These are phyloP conservation scores for Nephelium lappaceum DNA, from an alignment of 345 rosid genomes.

Conservation along the genomic window DNA sequence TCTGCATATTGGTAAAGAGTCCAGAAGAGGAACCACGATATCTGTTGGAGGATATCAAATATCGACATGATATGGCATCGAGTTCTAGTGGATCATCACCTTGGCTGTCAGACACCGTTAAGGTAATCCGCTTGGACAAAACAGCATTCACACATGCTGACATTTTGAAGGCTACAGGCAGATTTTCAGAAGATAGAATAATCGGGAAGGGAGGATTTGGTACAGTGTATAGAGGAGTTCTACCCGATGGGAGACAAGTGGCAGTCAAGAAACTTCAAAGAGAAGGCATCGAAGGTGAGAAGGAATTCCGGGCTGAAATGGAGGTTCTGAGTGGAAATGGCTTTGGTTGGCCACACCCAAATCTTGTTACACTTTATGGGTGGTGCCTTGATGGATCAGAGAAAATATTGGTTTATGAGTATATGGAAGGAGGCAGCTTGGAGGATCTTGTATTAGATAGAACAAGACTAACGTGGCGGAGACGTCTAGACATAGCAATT, in stretches of 20 bases:
- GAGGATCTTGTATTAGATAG: slow-evolving; percentile 78
- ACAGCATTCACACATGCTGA: slow-evolving; percentile 78
- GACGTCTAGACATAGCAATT: slow-evolving; percentile 60
- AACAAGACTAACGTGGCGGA: slow-evolving; percentile 59
- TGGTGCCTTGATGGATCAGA: slow-evolving; percentile 84
- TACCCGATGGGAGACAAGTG: slow-evolving; percentile 84
- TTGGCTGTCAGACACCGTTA: slow-evolving; percentile 69
- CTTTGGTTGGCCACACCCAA: slow-evolving; percentile 91
- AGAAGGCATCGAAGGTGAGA: slow-evolving; percentile 86
- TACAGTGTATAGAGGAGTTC: slow-evolving; percentile 71
- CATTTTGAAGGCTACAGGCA: slow-evolving; percentile 79
- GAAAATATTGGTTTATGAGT: slow-evolving; percentile 82
- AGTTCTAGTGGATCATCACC: slow-evolving; percentile 77
- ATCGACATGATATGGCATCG: slow-evolving; percentile 49
- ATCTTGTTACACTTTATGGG: slow-evolving; percentile 86
- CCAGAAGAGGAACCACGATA: slow-evolving; percentile 40
- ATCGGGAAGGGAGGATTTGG: slow-evolving; percentile 92
- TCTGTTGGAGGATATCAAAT: slow-evolving; percentile 55
- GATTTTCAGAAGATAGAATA: slow-evolving; percentile 71
- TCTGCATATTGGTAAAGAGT: slow-evolving; percentile 42
- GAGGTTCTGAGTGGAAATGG: slow-evolving; percentile 79
- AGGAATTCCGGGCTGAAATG: slow-evolving; percentile 89
- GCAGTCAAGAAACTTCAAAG: slow-evolving; percentile 92
- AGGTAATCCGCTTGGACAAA: slow-evolving; percentile 77
- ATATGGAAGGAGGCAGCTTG: slow-evolving; percentile 87